Base-by-base conservation (phyloP, 495 filamentous ascomycete species). In the Aspergillus taichungensis region DNA sequence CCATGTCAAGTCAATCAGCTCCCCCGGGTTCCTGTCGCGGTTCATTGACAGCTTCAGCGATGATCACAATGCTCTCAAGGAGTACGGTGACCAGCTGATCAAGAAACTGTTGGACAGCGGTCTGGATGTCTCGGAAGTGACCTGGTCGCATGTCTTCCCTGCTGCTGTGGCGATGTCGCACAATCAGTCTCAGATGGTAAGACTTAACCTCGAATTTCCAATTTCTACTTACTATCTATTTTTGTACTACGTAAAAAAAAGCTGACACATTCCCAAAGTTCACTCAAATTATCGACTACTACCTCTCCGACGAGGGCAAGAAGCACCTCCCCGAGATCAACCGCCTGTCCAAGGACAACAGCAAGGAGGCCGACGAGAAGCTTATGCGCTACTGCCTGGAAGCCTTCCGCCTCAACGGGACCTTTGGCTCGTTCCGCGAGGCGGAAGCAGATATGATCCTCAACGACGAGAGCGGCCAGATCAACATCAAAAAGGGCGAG, bases 251-350 rank as follows among this genome's bases (percentile, higher is more conserved):
- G 30, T 3, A 6, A 13, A 1, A 24, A 8, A 11, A 6, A 11
- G 36, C 45, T 48, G 6, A 47, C 32, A 13, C 11, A n/a, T n/a
- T 41, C 29, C 10, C 30, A 14, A 40, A 67, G 63, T 84, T 92
- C 52, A 80, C 85, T 7, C 83, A 87, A 63, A 74, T 86, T 8
- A 73, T 91, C 8, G 87, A 94, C 56, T 90, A 80, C 69, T 94
- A 87, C 67, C 68, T 88, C 27, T 74, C 73, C 0, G 59, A 63
- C 28, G 67, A 74, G 10, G 78, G 79, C 46, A 66, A 71, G 33
- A 39, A 63, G 18, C 71, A 87, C 51, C 60, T 82, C 6, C 66
- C 76, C 2, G 75, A 77, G 29, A 74, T 89, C 53, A 69, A 78
- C 56, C 62, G 61, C 7, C 65, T 82, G 18, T 76, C 72, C 50